Evolutionary conservation across 2,329 filamentous ascomycete species (phyloP).

Genomic region (Massarina eburnea): DNA sequence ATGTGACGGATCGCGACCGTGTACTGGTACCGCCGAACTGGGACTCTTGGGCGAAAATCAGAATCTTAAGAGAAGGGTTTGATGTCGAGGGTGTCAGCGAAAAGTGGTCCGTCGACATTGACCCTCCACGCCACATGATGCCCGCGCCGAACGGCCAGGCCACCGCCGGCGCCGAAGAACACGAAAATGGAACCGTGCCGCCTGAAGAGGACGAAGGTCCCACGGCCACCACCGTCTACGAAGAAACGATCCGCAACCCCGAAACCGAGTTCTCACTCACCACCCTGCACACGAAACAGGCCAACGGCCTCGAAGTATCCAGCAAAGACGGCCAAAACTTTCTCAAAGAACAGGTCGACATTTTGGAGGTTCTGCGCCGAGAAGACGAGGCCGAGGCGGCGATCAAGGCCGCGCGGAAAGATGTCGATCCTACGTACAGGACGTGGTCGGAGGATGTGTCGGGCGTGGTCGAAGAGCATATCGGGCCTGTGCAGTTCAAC

Average conservation of each 20-base stretch:
- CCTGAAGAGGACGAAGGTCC: slow-evolving; percentile 39
- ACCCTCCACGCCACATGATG: slow-evolving; percentile 44
- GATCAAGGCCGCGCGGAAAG: slow-evolving; percentile 37
- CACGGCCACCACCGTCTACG: slow-evolving; percentile 72
- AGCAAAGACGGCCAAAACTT: slow-evolving; percentile 78
- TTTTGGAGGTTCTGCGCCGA: slow-evolving; percentile 66
- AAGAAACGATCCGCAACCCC: slow-evolving; percentile 76
- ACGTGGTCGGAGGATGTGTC: slow-evolving; percentile 31
- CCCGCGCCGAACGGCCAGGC: slow-evolving; percentile 24
- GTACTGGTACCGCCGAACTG: slow-evolving; percentile 94
- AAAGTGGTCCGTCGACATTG: slow-evolving; percentile 83
- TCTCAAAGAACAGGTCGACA: slow-evolving; percentile 71
- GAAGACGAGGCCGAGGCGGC: slow-evolving; percentile 62
- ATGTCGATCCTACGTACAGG: slow-evolving; percentile 29
- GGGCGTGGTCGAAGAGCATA: slow-evolving; percentile 60
- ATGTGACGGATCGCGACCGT: slow-evolving; percentile 91
- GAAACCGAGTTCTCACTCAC: slow-evolving; percentile 53
- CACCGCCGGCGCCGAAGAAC: slow-evolving; percentile 14
- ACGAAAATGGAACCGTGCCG: slow-evolving; percentile 12
- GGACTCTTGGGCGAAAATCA: slow-evolving; percentile 98
- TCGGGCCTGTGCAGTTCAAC: slow-evolving; percentile 95
- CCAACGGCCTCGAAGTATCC: slow-evolving; percentile 60
- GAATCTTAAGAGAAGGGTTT: slow-evolving; percentile 86
- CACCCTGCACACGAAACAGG: slow-evolving; percentile 47
- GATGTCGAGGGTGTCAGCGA: slow-evolving; percentile 84